Conservation (phyloP, 2,329 filamentous ascomycete genomes). For the Penicillium rolfsii region DNA sequence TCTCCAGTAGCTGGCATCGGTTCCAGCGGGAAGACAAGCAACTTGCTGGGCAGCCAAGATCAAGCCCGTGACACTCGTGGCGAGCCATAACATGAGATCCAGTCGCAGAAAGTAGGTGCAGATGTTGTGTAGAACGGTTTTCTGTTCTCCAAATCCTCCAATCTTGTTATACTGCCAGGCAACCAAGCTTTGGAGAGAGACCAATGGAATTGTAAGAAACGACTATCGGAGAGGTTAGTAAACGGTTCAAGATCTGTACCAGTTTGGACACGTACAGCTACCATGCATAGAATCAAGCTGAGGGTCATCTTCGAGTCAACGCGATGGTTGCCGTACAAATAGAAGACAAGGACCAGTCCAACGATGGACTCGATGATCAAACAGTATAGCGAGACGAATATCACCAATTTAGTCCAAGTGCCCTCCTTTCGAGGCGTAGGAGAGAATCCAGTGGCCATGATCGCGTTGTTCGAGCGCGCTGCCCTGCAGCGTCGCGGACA, state of each 20-base stretch:
- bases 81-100: slow-evolving; percentile 44
- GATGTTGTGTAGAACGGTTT: slow-evolving; percentile 36
- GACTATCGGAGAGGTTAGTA: slow-evolving; percentile 31
- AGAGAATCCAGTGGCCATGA: slow-evolving; percentile 25
- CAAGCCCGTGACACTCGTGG: slow-evolving; percentile 42
- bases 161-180: slow-evolving; percentile 44
- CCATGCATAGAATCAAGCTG: slow-evolving; percentile 41
- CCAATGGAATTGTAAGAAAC: slow-evolving; percentile 42
- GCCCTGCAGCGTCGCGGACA: slow-evolving; percentile 10
- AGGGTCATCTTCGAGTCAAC: slow-evolving; percentile 45
- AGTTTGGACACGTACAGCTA: slow-evolving; percentile 34
- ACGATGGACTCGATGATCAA: slow-evolving; percentile 42
- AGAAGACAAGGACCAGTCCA: slow-evolving; percentile 40
- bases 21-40: slow-evolving; percentile 36
- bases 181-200: slow-evolving; percentile 43
- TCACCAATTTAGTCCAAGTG: slow-evolving; percentile 41
- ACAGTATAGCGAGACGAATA: slow-evolving; percentile 42
- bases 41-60: slow-evolving; percentile 42
- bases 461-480: slow-evolving; percentile 7
- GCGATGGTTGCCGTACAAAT: slow-evolving; percentile 38
- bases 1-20: slow-evolving; percentile 37
- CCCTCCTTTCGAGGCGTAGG: slow-evolving; percentile 31
- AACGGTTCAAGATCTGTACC: background rate
- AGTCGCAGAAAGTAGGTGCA: slow-evolving; percentile 43
- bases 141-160: slow-evolving; percentile 35